Evolutionary conservation across 495 filamentous ascomycete genomes (phyloP).

Genomic region (Aspergillus conjunctus): DNA sequence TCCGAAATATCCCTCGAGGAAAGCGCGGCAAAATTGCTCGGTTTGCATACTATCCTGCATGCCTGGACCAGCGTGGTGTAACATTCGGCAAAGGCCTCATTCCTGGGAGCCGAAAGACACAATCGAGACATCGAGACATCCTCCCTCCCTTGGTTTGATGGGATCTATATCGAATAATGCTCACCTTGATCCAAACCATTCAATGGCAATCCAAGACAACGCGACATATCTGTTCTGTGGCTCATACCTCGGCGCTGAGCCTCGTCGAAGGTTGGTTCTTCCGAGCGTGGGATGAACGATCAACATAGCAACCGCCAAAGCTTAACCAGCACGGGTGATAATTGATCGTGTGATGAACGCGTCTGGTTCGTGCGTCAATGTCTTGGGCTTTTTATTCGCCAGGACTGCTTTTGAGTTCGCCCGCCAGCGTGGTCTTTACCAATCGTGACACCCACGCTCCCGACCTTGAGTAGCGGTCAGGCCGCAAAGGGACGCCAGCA

Average conservation of each 20-base stretch:
- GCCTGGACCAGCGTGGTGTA: not conserved
- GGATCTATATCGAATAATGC: not conserved
- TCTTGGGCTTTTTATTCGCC: not conserved
- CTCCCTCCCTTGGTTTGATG: not conserved
- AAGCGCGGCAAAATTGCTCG: not conserved
- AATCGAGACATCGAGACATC: not conserved
- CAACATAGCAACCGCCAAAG: not conserved
- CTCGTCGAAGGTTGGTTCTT: not conserved
- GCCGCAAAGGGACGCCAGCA: not conserved
- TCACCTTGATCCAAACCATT: not conserved
- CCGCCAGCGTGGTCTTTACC: not conserved
- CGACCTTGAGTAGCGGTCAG: conserved; percentile 4
- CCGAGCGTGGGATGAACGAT: not conserved
- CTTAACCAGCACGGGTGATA: not conserved
- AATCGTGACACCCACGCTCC: not conserved
- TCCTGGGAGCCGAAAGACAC: not conserved
- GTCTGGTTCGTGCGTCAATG: not conserved
- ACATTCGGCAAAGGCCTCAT: not conserved
- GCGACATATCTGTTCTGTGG: not conserved
- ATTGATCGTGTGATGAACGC: conserved; percentile 3
- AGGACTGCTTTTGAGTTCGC: not conserved
- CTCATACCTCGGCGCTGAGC: not conserved
- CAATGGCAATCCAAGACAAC: not conserved
- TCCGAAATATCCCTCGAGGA: not conserved
- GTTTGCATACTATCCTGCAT: conserved; percentile 1